Percentiles rank a stretch among this genome's conserved stretches.
phyloP scores from a whole-genome alignment of 331 rosid species.

The Telfairia occidentalis region DNA sequence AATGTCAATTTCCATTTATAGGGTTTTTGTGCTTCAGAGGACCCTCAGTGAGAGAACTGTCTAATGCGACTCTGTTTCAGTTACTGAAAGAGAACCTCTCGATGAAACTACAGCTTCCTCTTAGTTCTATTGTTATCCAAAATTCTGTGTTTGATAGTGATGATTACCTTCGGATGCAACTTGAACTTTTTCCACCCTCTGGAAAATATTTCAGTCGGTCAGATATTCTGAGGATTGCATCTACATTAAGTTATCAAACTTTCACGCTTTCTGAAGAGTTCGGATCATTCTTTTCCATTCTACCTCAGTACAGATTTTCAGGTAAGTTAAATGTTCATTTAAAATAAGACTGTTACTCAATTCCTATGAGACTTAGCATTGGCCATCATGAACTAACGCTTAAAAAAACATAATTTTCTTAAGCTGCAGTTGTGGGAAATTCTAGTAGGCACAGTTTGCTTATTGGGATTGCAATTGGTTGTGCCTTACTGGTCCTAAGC shows the following conservation, averaged over 20 bases:
- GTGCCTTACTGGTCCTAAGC: conserved; percentile 30
- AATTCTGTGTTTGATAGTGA: conserved; percentile 10
- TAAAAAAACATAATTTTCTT: neutral
- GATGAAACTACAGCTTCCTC: conserved; percentile 11
- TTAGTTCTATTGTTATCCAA: conserved; percentile 41
- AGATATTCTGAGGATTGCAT: conserved; percentile 26
- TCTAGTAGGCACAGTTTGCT: conserved; percentile 20
- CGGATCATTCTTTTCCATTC: conserved; percentile 31
- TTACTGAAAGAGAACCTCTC: conserved; percentile 12
- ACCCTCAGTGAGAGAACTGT: conserved; percentile 38
- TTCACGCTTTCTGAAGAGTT: conserved; percentile 29
- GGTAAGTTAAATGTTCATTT: conserved; percentile 24
- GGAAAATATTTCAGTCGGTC: conserved; percentile 30
- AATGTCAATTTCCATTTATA: conserved; percentile 49
- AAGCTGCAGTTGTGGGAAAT: conserved; percentile 19
- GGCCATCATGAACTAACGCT: neutral
- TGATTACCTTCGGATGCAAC: conserved; percentile 28
- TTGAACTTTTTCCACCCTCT: conserved; percentile 40
- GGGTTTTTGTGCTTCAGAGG: conserved; percentile 47
- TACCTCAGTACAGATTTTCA: conserved; percentile 1
- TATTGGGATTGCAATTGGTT: conserved; percentile 48
- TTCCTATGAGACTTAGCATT: conserved; percentile 10
- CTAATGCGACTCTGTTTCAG: conserved; percentile 14
- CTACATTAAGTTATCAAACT: conserved; percentile 42
- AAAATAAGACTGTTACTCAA: neutral